A percentile compares a stretch with the other conserved stretches of the same genome.
These are phyloP conservation scores for Tetrapisispora fleetii DNA, from an alignment of 805 yeast species.

Conservation along the genomic window DNA sequence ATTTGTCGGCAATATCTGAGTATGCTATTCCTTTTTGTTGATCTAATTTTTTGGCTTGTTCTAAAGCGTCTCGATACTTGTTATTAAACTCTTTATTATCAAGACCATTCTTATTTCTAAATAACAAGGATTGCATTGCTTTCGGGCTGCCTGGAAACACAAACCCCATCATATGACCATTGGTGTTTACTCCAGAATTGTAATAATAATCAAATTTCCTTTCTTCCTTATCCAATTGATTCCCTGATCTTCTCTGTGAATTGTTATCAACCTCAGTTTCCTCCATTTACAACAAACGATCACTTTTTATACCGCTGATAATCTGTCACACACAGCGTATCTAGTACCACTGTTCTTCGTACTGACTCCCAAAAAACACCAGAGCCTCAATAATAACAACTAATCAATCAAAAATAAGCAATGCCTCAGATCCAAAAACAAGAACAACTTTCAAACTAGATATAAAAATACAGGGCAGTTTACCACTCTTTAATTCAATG, in stretches of 20 bases:
- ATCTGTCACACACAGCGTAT: no score
- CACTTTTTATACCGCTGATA: no score
- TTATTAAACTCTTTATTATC: neutral
- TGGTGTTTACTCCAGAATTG: neutral
- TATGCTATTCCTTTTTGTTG: neutral
- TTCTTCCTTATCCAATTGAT: constrained; percentile 1
- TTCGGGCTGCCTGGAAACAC: constrained; percentile 2
- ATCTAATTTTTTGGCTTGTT: constrained; percentile 2
- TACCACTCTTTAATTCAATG: no score
- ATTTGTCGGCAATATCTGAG: neutral
- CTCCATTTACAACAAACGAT: neutral
- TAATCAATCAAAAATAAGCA: no score
- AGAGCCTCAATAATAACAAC: no score
- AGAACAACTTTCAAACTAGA: no score
- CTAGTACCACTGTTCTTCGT: no score
- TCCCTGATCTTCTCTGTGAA: neutral
- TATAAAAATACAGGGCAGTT: no score
- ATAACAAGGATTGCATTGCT: constrained; percentile 1
- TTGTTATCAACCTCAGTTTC: neutral
- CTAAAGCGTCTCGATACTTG: neutral
- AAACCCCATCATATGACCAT: neutral
- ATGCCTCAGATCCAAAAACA: no score
- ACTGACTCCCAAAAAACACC: no score
- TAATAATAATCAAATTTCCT: neutral
- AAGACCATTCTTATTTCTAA: neutral